phyloP scores from a whole-genome alignment of 768 basidiomycete genomes.

The Calvatia gigantea region DNA sequence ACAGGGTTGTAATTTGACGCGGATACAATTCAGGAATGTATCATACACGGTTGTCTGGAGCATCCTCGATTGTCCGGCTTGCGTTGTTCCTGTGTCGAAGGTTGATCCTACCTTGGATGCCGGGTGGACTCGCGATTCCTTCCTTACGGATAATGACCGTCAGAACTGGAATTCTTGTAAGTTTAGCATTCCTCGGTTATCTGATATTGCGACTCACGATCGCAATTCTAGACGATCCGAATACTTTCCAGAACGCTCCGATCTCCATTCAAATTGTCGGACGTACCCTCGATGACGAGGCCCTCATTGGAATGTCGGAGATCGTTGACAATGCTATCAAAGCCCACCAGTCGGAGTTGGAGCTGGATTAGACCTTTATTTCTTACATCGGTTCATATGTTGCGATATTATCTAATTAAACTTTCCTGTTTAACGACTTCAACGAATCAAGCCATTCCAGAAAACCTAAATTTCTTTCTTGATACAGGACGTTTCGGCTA shows the following conservation, averaged over 20 bases:
- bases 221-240: constrained; percentile 48
- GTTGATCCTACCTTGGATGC: constrained; percentile 55
- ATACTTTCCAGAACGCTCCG: constrained; percentile 53
- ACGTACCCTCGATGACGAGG: constrained; percentile 73
- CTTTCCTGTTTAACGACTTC: too few relatives aligned
- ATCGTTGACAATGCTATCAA: constrained; percentile 57
- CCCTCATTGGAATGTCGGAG: constrained; percentile 64
- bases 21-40: constrained; percentile 29
- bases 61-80: constrained; percentile 59
- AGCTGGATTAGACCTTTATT: not conserved
- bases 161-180: constrained; percentile 50
- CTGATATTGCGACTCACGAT: not conserved
- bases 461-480: too few relatives aligned
- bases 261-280: constrained; percentile 66
- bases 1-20: constrained; percentile 1
- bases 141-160: constrained; percentile 46
- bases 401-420: too few relatives aligned
- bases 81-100: constrained; percentile 60
- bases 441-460: too few relatives aligned
- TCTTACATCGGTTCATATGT: too few relatives aligned
- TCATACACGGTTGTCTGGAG: constrained; percentile 67
- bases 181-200: constrained; percentile 19
- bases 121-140: constrained; percentile 40
- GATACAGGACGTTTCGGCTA: too few relatives aligned
- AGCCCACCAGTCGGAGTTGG: not conserved